Base-by-base conservation (phyloP, 257 asterid genomes). In the Petunia secreta region DNA sequence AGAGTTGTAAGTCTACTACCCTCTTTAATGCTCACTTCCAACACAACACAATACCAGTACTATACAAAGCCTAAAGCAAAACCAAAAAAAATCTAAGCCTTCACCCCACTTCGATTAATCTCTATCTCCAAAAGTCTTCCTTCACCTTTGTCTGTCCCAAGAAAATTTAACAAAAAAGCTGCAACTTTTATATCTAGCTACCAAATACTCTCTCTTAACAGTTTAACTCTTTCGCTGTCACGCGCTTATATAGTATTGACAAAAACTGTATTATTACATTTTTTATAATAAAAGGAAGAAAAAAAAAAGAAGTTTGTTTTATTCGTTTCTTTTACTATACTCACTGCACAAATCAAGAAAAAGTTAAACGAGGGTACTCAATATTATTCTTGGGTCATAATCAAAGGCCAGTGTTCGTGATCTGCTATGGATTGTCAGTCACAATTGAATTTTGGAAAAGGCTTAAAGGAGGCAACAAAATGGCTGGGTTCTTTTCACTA, bases 401-500 rank as follows among this genome's bases (percentile, higher is more conserved):
- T 88, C 86, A 85, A 48, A 79, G 80, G 80, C 80, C 84, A 83
- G 84, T 60, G 82, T 89, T 85, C 87, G 89, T 69, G 78, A 79
- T 63, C 77, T 83, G 89, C 81, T 86, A 87, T 89, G 92, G 92
- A 87, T 82, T 84, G 88, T 84, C 86, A 80, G 82, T 84, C 85
- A 82, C 82, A 82, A 75, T 85, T 88, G 85, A 86, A 75, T 79
- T 55, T 69, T 44, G 80, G 16, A 78, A 83, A 73, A 80, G 83
- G 63, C n/a, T 79, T 80, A 38, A 43, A 65, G 81, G 81, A 69
- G 75, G 59, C 11, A 44, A 40, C 55, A 15, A 81, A 68, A 94
- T 94, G 98, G 92, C 98, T 84, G 93, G 91, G 63, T 94, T 94
- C 75, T 94, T 92, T 88, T 94, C 98, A 69, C 90, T 94, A 92